A percentile compares a stretch with the other conserved stretches of the same genome.
Evolutionary conservation across 257 asterid species (phyloP).

Genomic region (Thymus mandschuricus): DNA sequence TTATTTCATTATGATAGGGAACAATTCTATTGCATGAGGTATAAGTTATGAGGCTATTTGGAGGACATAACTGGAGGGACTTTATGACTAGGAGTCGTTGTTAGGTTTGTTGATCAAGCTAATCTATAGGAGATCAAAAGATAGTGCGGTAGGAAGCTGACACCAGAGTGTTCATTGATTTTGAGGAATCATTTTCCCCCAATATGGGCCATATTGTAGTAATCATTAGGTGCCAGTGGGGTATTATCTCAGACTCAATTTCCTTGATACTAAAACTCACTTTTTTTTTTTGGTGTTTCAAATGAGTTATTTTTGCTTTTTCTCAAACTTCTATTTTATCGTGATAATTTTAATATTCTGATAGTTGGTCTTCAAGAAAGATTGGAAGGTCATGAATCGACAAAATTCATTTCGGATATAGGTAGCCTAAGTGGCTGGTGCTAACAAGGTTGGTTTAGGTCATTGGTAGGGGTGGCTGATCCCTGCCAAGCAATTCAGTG

Average conservation of each 20-base stretch:
- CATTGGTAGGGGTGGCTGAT: neutral
- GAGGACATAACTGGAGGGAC: constrained; percentile 17
- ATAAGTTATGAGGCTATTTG: constrained; percentile 22
- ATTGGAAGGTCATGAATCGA: neutral
- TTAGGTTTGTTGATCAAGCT: neutral
- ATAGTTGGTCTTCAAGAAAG: neutral
- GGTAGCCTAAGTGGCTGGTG: neutral
- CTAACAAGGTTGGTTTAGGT: neutral
- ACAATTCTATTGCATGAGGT: constrained; percentile 11
- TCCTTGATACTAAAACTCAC: neutral
- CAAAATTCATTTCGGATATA: neutral
- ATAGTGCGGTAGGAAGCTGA: constrained; percentile 19
- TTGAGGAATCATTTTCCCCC: neutral
- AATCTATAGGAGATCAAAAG: neutral
- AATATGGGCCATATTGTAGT: neutral
- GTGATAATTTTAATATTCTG: neutral
- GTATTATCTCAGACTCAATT: neutral
- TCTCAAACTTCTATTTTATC: neutral
- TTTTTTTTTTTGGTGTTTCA: neutral
- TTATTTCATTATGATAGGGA: constrained; percentile 8
- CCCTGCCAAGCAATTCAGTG: neutral
- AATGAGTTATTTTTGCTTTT: neutral
- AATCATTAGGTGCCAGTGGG: neutral
- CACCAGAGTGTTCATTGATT: constrained; percentile 9
- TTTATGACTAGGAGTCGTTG: constrained; percentile 14